Evolutionary conservation across 495 filamentous ascomycete species (phyloP), one percentile per base, ranked within the genome.

Genomic region (Podospora bellae-mahoneyi): DNA sequence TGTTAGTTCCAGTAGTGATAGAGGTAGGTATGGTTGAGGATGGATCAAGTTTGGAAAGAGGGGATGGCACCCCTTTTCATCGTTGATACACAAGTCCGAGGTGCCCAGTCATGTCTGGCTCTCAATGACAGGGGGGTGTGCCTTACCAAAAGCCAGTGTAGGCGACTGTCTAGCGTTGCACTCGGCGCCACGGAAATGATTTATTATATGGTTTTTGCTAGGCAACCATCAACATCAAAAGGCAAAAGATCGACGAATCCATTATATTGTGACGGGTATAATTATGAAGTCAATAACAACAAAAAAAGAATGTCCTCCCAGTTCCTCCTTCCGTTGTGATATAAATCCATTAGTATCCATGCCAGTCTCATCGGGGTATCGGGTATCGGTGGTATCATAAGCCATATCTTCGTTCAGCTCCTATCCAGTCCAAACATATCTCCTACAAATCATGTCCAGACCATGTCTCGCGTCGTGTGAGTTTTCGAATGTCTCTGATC

Each of bases 301-400:
- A 48, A 13, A 16, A 48, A 48, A 48, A 18, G 39, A 48, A 9
- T 16, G 13, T 48, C 39, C 39, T 39, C 3, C 34, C 34, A 39
- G 10, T 39, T 10, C 34, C 34, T 48, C 39, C 39, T 48, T 32
- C 7, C 30, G 7, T 32, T 10, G 39, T 48, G 39, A 16, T 48
- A 48, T 48, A 5, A 13, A 10, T 48, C 39, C 4, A 7, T 32
- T 7, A 48, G 2, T 48, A 6, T 48, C 39, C 39, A 16, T 48
- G 39, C 39, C 39, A 48, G 39, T 48, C 39, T 48, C 39, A 48
- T 18, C 39, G 15, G 30, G 30, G 39, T 48, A 39, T 39, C 34
- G 10, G 34, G 34, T 39, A 48, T 48, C 13, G 18, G 55, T 58
- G 55, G 55, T 58, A 58, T 58, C 55, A 58, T 58, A 58, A 26